Base-by-base conservation (phyloP, 1,284 basidiomycete genomes). In the Acaromyces ingoldii region DNA sequence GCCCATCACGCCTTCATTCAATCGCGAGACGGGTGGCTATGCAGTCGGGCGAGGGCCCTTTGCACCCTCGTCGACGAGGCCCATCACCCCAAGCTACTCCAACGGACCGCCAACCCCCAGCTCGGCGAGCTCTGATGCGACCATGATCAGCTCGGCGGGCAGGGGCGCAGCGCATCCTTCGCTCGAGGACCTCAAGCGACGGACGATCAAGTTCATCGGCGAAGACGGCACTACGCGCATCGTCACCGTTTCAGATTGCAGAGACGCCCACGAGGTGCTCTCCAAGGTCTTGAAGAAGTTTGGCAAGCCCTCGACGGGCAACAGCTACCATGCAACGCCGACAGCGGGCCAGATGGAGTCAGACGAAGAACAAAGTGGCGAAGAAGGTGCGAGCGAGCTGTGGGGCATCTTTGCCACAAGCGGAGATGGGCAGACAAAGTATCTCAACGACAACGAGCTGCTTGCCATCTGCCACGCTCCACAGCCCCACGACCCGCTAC, bases 381-480 rank as follows among this genome's bases (percentile, higher is more conserved):
- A 65, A 29, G 40, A 59, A 1, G 57, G 54, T 25, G n/a, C n/a
- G n/a, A 48, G 41, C 24, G 65, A 67, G 46, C 60, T 56, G 2
- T 75, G 67, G 63, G 69, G 67, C 28, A 65, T 75, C 44, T 65
- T 59, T 53, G 68, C 66, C 15, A 62, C 56, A 33, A 70, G 60
- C 46, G 60, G 55, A 15, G 68, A 67, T 33, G 68, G 68, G 6
- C 57, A 69, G 39, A 71, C 49, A 62, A 68, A 45, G 58, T 67
- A 36, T 29, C 61, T 75, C 1, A 70, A 65, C 22, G 72, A 70
- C 49, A 67, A 67, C 81, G 88, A 91, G 65, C 78, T 99, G 0
- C 79, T 95, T 53, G 82, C 84, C 1, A 84, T 97, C 31, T 96
- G 92, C 70, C 87, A 89, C 52, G 85, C 85, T 0, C 83, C 87